phyloP scores from a whole-genome alignment of 2,329 filamentous ascomycete species.

The Alternaria triticina region DNA sequence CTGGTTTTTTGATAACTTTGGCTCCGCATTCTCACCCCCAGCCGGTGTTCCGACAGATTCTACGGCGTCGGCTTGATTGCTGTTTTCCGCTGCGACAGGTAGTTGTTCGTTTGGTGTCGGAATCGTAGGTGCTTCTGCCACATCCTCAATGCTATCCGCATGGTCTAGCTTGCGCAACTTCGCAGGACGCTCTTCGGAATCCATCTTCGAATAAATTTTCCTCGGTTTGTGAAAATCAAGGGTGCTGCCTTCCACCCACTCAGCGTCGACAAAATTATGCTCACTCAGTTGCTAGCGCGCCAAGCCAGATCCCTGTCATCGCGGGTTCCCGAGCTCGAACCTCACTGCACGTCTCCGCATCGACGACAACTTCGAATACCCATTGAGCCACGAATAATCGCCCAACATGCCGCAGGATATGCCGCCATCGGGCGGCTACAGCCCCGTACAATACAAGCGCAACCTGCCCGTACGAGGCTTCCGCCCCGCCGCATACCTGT shows the following conservation, averaged over 20 bases:
- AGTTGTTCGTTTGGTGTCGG: constrained; percentile 16
- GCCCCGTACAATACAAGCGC: constrained; percentile 96
- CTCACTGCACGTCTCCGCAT: constrained; percentile 38
- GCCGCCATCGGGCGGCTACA: constrained; percentile 93
- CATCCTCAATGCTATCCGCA: constrained; percentile 12
- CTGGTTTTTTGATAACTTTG: constrained; percentile 79
- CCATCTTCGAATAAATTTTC: constrained; percentile 52
- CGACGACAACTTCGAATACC: constrained; percentile 28
- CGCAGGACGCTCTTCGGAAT: constrained; percentile 60
- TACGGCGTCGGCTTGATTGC: constrained; percentile 7
- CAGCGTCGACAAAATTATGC: constrained; percentile 37
- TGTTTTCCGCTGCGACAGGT: constrained; percentile 18
- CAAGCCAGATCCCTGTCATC: constrained; percentile 31
- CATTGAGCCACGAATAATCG: constrained; percentile 37
- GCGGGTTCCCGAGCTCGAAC: constrained; percentile 27
- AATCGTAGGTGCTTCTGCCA: constrained; percentile 15
- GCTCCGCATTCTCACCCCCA: constrained; percentile 13
- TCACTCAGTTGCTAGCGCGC: constrained; percentile 31
- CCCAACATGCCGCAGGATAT: constrained; percentile 93
- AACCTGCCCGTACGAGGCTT: constrained; percentile 93
- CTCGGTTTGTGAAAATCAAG: neutral
- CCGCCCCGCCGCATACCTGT: constrained; percentile 78
- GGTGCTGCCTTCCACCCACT: constrained; percentile 21
- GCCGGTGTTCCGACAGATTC: constrained; percentile 5
- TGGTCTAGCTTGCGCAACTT: constrained; percentile 62